These are phyloP conservation scores for Eucalyptus cloeziana DNA, from an alignment of 345 rosid genomes.

Conservation along the genomic window DNA sequence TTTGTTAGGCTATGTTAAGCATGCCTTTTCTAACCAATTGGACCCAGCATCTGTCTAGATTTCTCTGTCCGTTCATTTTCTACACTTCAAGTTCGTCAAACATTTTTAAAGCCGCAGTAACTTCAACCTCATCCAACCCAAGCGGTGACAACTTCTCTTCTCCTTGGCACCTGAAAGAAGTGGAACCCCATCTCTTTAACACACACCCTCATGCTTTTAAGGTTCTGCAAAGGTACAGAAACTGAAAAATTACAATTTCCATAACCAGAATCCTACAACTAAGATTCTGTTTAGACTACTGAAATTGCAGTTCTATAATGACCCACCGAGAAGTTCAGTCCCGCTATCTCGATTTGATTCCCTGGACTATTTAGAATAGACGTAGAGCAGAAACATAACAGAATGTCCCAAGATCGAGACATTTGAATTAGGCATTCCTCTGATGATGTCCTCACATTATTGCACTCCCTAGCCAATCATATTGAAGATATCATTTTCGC, in stretches of 20 bases:
- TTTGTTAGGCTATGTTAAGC: not conserved
- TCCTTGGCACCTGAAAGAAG: not conserved
- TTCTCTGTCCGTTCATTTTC: conserved; percentile 8
- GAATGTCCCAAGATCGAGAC: not conserved
- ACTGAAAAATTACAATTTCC: not conserved
- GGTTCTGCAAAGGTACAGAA: not conserved
- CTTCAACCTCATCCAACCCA: not conserved
- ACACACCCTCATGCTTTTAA: not conserved
- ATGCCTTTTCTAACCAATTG: conserved; percentile 15
- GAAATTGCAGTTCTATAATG: not conserved
- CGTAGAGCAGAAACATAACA: not conserved
- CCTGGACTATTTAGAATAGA: not conserved
- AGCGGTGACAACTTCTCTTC: not conserved
- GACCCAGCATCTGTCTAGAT: conserved; percentile 9
- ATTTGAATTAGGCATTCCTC: not conserved
- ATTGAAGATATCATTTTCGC: not conserved
- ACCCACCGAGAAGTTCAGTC: not conserved
- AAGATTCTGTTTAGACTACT: not conserved
- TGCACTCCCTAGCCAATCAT: not conserved
- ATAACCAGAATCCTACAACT: not conserved
- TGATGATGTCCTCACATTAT: not conserved
- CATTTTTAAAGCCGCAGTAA: not conserved
- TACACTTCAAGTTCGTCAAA: not conserved
- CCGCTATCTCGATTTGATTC: not conserved
- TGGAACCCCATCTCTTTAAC: not conserved